Base-by-base conservation (phyloP, 345 rosid species). In the Brassica nigra region DNA sequence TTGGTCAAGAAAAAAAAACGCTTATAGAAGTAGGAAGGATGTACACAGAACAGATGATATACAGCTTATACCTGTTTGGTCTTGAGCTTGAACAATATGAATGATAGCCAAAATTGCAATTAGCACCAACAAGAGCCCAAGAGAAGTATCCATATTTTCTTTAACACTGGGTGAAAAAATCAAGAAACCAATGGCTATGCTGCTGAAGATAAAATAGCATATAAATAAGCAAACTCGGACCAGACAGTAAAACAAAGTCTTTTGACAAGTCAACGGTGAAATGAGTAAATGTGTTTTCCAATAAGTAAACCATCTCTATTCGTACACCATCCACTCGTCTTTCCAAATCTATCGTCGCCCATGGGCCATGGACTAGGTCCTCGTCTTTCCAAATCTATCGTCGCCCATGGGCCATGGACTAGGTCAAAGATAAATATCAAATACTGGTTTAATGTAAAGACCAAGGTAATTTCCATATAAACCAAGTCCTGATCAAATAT, bases 31-130 rank as follows among this genome's bases (percentile, higher is more conserved):
- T 42, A 10, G 49, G 49, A 42, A 42, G 49, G 14, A 10, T 42
- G 14, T 6, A 34, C 39, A 8, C 11, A 37, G 44, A 37, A 9
- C 44, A 37, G 44, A 42, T 42, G 14, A 42, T 42, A 42, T 18
- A 31, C 2, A 10, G 34, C 34, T 42, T 4, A 39, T 55, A 84
- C 84, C 86, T 70, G 37, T 12, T 77, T 65, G 75, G 64, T 54
- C 69, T 33, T 78, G 86, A 27, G 77, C 71, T 65, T 39, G 72
- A 70, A 74, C 82, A 31, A 74, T 16, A 74, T 52, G 68, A 63
- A 29, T 15, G 68, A 70, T 27, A 28, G 8, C 39, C 15, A n/a
- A 29, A 7, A 14, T 44, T 44, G 54, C 54, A 44, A 12, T 12
- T 11, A 44, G 2, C 54, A 44, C 0, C 54, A 12, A 44, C 54